Evolutionary conservation across 1,284 basidiomycete species (phyloP).

Genomic region (Trametes sp.): DNA sequence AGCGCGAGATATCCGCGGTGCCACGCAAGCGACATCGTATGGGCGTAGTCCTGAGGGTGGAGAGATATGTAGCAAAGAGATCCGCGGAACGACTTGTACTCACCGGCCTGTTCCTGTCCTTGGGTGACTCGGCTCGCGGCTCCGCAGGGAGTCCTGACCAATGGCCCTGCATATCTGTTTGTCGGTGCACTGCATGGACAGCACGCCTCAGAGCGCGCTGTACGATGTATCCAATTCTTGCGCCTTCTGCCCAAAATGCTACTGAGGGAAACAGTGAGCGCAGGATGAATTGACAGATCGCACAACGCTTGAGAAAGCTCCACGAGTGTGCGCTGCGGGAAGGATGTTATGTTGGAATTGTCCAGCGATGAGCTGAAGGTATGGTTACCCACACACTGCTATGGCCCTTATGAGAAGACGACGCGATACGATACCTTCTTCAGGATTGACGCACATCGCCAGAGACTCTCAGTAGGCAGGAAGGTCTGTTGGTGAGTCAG

Average conservation of each 20-base stretch:
- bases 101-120: background rate
- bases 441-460: too few relatives aligned
- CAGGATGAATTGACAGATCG: too few relatives aligned
- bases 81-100: slow-evolving; percentile 8
- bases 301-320: too few relatives aligned
- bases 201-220: background rate
- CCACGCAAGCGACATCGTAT: slow-evolving; percentile 21
- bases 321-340: too few relatives aligned
- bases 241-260: background rate
- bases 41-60: background rate
- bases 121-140: slow-evolving; percentile 2
- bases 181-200: background rate
- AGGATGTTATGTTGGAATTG: too few relatives aligned
- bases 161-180: background rate
- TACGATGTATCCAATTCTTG: background rate
- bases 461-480: too few relatives aligned
- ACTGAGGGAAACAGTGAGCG: too few relatives aligned
- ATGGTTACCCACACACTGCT: too few relatives aligned
- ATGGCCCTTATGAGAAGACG: too few relatives aligned
- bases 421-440: too few relatives aligned
- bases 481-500: background rate
- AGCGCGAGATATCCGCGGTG: slow-evolving; percentile 33
- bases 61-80: background rate
- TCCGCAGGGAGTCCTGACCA: background rate
- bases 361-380: too few relatives aligned